Evolutionary conservation across 257 asterid species (phyloP).

Genomic region (Rehmannia glutinosa): DNA sequence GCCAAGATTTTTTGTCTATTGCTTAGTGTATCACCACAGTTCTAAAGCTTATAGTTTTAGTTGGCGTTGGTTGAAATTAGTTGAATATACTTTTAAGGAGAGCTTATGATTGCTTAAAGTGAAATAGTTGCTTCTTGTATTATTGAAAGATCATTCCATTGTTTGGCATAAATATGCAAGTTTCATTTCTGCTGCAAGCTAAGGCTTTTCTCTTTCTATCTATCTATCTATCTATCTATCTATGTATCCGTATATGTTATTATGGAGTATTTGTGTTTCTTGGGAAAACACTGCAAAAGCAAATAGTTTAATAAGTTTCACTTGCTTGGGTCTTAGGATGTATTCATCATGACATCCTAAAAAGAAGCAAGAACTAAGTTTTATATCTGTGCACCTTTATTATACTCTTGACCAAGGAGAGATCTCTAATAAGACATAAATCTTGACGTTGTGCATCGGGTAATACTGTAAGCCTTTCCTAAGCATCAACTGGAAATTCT

Average conservation of each 20-base stretch:
- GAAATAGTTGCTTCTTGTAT: not conserved
- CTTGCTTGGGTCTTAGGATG: not conserved
- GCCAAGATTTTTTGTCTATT: not conserved
- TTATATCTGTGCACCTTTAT: too few relatives aligned
- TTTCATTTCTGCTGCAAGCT: not conserved
- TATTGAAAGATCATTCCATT: not conserved
- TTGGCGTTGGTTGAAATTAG: not conserved
- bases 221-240: not conserved
- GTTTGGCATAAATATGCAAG: slow-evolving; percentile 8
- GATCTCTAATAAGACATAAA: not conserved
- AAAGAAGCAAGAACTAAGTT: too few relatives aligned
- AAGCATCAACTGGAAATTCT: not conserved
- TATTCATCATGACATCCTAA: too few relatives aligned
- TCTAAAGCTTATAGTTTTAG: not conserved
- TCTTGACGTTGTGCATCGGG: not conserved
- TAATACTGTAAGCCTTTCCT: not conserved
- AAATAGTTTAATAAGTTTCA: not conserved
- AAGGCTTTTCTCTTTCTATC: not conserved
- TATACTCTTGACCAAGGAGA: too few relatives aligned
- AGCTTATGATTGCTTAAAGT: not conserved
- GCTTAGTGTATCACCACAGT: not conserved
- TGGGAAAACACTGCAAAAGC: not conserved
- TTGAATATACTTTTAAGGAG: not conserved
- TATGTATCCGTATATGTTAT: not conserved
- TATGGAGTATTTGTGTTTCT: not conserved